These are phyloP conservation scores for Quercus alba DNA, from an alignment of 306 rosid genomes.

Conservation along the genomic window DNA sequence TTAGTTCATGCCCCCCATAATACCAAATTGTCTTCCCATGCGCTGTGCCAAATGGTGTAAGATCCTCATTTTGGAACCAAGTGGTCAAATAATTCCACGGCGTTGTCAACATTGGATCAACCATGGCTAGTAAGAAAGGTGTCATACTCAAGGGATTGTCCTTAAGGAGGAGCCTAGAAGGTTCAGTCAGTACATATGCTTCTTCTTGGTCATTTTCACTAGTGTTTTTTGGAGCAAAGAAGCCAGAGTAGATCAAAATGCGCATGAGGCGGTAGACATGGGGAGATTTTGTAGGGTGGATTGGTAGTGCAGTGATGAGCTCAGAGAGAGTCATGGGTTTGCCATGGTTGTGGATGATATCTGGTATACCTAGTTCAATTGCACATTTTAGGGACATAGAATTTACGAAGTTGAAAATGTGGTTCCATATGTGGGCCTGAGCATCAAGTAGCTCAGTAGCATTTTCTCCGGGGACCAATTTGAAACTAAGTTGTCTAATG, in stretches of 20 bases:
- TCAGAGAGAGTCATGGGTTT: too few relatives aligned
- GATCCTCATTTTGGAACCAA: constrained; percentile 5
- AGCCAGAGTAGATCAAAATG: constrained; percentile 13
- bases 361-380: too few relatives aligned
- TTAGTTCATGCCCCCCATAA: background rate
- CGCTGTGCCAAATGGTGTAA: constrained; percentile 7
- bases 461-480: too few relatives aligned
- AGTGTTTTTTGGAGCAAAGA: background rate
- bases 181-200: constrained; percentile 12
- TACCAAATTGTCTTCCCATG: constrained; percentile 11
- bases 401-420: too few relatives aligned
- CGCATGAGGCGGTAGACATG: too few relatives aligned
- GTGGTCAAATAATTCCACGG: constrained; percentile 4
- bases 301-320: too few relatives aligned
- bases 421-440: too few relatives aligned
- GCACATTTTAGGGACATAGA: too few relatives aligned
- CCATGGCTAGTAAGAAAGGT: background rate
- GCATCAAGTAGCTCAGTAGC: too few relatives aligned
- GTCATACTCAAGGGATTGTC: background rate
- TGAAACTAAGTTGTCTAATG: too few relatives aligned
- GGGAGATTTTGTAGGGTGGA: too few relatives aligned
- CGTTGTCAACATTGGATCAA: background rate
- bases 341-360: too few relatives aligned
- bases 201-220: background rate
- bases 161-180: constrained; percentile 14